Evolutionary conservation across 169 alveolate species (phyloP).

Genomic region (Amoebophrya sp.): DNA sequence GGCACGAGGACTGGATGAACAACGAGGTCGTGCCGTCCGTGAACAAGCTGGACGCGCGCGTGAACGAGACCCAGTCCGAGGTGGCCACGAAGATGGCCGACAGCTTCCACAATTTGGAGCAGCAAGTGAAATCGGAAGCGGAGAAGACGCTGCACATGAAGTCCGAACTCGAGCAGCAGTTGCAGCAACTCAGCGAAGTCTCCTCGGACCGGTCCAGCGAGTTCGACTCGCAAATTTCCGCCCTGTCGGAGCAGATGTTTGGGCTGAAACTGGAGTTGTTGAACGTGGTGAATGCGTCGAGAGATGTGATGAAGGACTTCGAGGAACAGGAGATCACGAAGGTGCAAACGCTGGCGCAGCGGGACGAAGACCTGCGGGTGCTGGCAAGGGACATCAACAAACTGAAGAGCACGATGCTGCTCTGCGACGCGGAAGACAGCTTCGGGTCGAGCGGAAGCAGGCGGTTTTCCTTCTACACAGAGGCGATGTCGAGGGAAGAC

Average conservation of each 20-base stretch:
- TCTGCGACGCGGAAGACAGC: no score
- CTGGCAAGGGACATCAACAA: neutral
- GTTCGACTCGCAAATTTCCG: neutral
- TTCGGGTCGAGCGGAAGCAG: no score
- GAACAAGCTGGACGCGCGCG: neutral
- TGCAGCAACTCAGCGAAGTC: neutral
- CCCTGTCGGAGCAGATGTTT: neutral
- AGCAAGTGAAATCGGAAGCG: neutral
- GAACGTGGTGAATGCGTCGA: neutral
- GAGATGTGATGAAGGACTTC: neutral
- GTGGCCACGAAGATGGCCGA: no score
- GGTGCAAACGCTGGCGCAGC: neutral
- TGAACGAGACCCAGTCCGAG: no score
- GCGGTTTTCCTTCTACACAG: no score
- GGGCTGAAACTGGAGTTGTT: neutral
- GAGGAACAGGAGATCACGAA: neutral
- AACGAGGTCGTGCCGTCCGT: neutral
- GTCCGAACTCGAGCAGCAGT: neutral
- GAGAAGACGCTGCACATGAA: neutral
- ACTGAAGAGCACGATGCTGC: neutral
- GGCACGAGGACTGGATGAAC: constrained; percentile 7
- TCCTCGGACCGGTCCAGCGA: neutral
- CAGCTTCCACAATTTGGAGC: no score
- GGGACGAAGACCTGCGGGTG: neutral
- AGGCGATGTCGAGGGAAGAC: no score